These are phyloP conservation scores for Helotiales sp. DNA, from an alignment of 2,329 filamentous ascomycete species.

Conservation along the genomic window DNA sequence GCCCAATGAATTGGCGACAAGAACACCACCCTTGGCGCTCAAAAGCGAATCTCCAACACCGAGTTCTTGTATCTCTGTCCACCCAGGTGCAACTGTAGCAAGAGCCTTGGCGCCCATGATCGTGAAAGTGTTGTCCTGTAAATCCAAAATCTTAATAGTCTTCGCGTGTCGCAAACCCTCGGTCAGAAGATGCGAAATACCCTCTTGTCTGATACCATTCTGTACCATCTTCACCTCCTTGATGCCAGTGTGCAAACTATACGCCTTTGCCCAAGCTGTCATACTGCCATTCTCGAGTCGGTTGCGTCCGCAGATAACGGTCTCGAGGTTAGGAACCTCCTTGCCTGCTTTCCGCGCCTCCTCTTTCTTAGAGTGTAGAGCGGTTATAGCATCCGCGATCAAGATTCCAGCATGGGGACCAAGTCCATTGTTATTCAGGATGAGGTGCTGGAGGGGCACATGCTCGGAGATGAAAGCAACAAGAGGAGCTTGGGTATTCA, in stretches of 20 bases:
- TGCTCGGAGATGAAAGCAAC: constrained; percentile 89
- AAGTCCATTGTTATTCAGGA: constrained; percentile 97
- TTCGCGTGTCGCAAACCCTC: constrained; percentile 73
- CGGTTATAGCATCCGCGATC: constrained; percentile 82
- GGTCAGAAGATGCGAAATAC: constrained; percentile 77
- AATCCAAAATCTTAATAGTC: constrained; percentile 73
- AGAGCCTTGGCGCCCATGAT: constrained; percentile 75
- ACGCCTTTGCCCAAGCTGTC: constrained; percentile 89
- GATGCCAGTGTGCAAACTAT: constrained; percentile 78
- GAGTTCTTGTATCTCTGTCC: constrained; percentile 77
- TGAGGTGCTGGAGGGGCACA: constrained; percentile 86
- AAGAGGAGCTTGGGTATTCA: constrained; percentile 90
- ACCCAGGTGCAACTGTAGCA: constrained; percentile 70
- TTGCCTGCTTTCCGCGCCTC: constrained; percentile 70
- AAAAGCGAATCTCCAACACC: constrained; percentile 88
- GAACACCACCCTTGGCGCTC: constrained; percentile 71
- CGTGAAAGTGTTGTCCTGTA: constrained; percentile 98
- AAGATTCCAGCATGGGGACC: constrained; percentile 88
- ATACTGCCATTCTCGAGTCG: constrained; percentile 94
- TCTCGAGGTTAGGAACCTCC: constrained; percentile 82
- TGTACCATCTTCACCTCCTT: constrained; percentile 95
- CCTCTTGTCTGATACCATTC: constrained; percentile 94
- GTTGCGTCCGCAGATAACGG: constrained; percentile 96
- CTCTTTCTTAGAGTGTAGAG: constrained; percentile 82
- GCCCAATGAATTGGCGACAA: constrained; percentile 71